A percentile compares a stretch with the other conserved stretches of the same genome.
Conservation (phyloP, 2,329 filamentous ascomycete species). For the Pseudogymnoascus pannorum region DNA sequence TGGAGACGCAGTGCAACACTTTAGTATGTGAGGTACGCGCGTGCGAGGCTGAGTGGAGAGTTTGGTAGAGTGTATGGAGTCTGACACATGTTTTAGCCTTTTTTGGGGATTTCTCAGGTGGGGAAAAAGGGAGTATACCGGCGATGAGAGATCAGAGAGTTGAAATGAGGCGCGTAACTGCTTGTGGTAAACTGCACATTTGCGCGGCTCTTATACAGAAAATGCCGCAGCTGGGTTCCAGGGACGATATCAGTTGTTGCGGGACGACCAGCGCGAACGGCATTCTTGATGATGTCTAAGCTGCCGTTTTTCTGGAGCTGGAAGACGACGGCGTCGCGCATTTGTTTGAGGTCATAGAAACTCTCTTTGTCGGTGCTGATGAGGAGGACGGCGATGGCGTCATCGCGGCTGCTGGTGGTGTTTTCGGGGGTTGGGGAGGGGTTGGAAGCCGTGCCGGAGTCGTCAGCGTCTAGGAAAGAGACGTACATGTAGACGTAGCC, state of each 20-base stretch:
- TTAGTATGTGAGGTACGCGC: conserved; percentile 77
- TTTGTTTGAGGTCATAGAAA: conserved; percentile 80
- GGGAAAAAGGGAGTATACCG: conserved; percentile 35
- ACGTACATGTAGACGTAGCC: conserved; percentile 99
- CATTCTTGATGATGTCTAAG: conserved; percentile 65
- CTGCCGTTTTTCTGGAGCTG: conserved; percentile 71
- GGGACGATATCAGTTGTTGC: conserved; percentile 68
- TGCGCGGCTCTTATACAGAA: conserved; percentile 86
- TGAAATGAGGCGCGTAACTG: conserved; percentile 64
- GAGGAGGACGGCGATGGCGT: conserved; percentile 83
- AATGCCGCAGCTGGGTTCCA: conserved; percentile 76
- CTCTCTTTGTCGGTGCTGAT: conserved; percentile 90
- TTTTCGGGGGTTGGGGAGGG: conserved; percentile 54
- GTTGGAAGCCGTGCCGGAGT: conserved; percentile 33
- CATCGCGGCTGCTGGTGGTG: conserved; percentile 56
- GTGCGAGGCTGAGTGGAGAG: conserved; percentile 79
- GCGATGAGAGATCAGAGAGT: conserved; percentile 50
- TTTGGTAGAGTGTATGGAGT: conserved; percentile 77
- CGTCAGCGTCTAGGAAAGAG: conserved; percentile 68
- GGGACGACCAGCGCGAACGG: conserved; percentile 65
- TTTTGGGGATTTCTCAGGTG: not conserved
- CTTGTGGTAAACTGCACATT: conserved; percentile 97
- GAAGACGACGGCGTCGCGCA: conserved; percentile 54
- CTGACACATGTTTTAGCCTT: conserved; percentile 28
- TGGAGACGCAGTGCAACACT: conserved; percentile 70